Percentiles rank a stretch among this genome's conserved stretches.
Conservation (phyloP, 2,329 filamentous ascomycete species). For the Colletotrichum sp. region DNA sequence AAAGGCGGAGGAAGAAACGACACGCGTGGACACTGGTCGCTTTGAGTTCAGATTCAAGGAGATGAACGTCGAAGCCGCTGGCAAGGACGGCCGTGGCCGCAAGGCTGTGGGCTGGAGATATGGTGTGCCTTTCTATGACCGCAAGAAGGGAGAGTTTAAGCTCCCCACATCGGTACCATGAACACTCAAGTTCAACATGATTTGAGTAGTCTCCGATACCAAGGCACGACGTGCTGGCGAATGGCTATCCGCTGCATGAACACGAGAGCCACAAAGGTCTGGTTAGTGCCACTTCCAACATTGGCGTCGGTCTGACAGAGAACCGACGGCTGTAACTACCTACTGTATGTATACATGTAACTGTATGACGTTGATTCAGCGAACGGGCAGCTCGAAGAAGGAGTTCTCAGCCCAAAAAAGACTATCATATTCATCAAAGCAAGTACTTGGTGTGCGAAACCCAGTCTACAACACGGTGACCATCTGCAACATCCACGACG, state of each 20-base stretch:
- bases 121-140: constrained; percentile 66
- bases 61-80: constrained; percentile 61
- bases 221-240: not conserved
- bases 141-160: constrained; percentile 68
- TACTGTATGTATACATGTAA: constrained; percentile 11
- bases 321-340: not conserved
- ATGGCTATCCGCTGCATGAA: not conserved
- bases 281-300: not conserved
- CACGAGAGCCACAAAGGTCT: not conserved
- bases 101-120: constrained; percentile 66
- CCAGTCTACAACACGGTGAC: constrained; percentile 4
- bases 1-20: constrained; percentile 44
- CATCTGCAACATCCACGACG: constrained; percentile 33
- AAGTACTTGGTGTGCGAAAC: not conserved
- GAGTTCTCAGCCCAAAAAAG: not conserved
- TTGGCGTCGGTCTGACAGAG: not conserved
- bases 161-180: constrained; percentile 68
- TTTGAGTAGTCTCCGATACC: not conserved
- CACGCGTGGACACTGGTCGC: constrained; percentile 52
- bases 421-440: not conserved
- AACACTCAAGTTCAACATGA: constrained; percentile 19
- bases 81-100: constrained; percentile 55
- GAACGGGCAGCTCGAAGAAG: not conserved
- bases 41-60: constrained; percentile 69
- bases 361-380: constrained; percentile 9